phyloP scores from a whole-genome alignment of 1,284 basidiomycete species.

The Lignosus rhinocerotis region DNA sequence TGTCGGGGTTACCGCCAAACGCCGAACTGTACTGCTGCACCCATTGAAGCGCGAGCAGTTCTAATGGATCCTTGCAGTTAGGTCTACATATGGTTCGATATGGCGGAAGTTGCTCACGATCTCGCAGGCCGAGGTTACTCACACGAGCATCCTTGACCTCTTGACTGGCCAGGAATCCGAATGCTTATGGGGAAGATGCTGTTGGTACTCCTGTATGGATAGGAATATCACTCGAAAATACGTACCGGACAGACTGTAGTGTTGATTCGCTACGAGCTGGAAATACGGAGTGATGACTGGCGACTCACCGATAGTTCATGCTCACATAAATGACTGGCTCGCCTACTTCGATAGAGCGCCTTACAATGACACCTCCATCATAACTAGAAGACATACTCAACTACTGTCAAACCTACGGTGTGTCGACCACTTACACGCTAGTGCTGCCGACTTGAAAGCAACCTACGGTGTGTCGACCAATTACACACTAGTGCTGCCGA shows the following conservation, averaged over 20 bases:
- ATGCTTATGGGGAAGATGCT: slow-evolving; percentile 1
- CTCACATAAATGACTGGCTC: slow-evolving; percentile 28
- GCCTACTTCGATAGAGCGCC: slow-evolving; percentile 36
- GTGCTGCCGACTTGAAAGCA: slow-evolving; percentile 32
- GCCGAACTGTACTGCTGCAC: slow-evolving; percentile 60
- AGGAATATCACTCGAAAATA: not conserved
- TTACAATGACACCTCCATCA: slow-evolving; percentile 33
- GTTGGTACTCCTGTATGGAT: not conserved
- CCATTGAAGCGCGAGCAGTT: slow-evolving; percentile 29
- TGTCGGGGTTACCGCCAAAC: slow-evolving; percentile 64
- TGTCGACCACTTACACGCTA: not conserved
- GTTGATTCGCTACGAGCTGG: not conserved
- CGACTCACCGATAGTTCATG: slow-evolving; percentile 21
- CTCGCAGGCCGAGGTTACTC: slow-evolving; percentile 54
- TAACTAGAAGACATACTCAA: slow-evolving; percentile 19
- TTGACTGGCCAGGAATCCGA: slow-evolving; percentile 32
- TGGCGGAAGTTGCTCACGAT: too few relatives aligned
- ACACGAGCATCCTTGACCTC: slow-evolving; percentile 52
- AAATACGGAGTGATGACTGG: not conserved
- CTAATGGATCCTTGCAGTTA: slow-evolving; percentile 4
- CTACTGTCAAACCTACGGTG: too few relatives aligned
- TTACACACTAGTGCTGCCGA: slow-evolving; percentile 15
- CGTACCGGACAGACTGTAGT: slow-evolving; percentile 7
- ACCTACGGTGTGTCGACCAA: too few relatives aligned
- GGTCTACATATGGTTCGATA: too few relatives aligned